Evolutionary conservation across 148 eudicot genomes (phyloP).

Genomic region (Spergularia marina): DNA sequence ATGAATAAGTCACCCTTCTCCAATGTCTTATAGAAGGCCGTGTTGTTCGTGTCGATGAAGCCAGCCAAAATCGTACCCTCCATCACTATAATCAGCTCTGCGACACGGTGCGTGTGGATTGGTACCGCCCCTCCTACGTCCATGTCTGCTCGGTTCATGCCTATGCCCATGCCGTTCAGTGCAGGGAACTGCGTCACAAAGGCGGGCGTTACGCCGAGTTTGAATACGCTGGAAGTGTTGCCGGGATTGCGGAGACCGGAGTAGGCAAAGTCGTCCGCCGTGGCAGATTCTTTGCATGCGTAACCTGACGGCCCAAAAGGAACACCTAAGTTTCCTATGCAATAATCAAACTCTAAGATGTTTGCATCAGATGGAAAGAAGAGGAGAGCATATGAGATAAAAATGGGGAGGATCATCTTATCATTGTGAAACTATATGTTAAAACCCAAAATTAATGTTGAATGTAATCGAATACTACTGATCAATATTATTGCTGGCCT

Average conservation of each 20-base stretch:
- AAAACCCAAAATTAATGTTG: too few relatives aligned
- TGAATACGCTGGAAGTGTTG: background rate
- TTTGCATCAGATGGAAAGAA: background rate
- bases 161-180: conserved; percentile 11
- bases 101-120: conserved; percentile 17
- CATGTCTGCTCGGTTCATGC: conserved; percentile 3
- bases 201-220: background rate
- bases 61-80: conserved; percentile 8
- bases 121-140: conserved; percentile 9
- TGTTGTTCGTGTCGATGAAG: conserved; percentile 12
- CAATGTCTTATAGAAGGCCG: conserved; percentile 3
- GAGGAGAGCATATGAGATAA: background rate
- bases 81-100: background rate
- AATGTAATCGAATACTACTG: too few relatives aligned
- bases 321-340: background rate
- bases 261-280: background rate
- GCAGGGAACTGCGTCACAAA: background rate
- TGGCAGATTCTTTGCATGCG: conserved; percentile 8
- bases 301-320: background rate
- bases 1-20: conserved; percentile 8
- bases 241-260: background rate
- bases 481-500: too few relatives aligned
- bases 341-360: background rate
- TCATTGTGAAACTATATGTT: too few relatives aligned
- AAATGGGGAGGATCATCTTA: too few relatives aligned